phyloP scores from a whole-genome alignment of 1,139 yeast genomes.

The Taphrina communis region DNA sequence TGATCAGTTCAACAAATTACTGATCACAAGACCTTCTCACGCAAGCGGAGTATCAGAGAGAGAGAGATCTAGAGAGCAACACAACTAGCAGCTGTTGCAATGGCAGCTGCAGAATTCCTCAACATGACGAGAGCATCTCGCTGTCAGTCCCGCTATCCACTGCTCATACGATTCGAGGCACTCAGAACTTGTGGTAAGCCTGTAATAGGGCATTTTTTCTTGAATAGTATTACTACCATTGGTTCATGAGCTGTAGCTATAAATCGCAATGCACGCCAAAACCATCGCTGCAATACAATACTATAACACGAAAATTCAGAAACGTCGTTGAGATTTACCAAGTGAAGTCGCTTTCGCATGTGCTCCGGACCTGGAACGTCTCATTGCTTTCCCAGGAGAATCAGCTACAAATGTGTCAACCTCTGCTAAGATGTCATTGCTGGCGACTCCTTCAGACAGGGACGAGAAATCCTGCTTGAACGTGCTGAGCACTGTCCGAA shows the following conservation, averaged over 20 bases:
- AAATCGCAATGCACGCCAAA: conserved; percentile 1
- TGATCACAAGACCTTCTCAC: no score
- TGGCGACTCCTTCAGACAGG: not conserved
- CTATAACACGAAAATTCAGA: not conserved
- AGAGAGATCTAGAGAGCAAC: no score
- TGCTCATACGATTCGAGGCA: no score
- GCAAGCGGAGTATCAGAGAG: no score
- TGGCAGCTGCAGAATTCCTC: no score
- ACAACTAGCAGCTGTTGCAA: no score
- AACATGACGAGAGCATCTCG: no score
- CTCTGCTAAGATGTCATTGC: not conserved
- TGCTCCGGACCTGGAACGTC: not conserved
- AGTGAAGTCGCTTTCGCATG: not conserved
- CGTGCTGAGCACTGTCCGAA: conserved; percentile 5
- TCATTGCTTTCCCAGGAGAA: not conserved
- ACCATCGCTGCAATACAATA: conserved; percentile 2
- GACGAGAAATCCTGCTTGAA: conserved; percentile 12
- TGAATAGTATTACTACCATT: no score
- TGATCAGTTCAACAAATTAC: no score
- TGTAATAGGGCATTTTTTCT: no score
- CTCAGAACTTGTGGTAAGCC: no score
- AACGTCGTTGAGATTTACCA: not conserved
- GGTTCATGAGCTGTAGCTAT: not conserved
- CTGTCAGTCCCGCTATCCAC: no score
- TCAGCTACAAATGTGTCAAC: not conserved